These are phyloP conservation scores for Epichloe elymi DNA, from an alignment of 2,329 filamentous ascomycete genomes.

Conservation along the genomic window DNA sequence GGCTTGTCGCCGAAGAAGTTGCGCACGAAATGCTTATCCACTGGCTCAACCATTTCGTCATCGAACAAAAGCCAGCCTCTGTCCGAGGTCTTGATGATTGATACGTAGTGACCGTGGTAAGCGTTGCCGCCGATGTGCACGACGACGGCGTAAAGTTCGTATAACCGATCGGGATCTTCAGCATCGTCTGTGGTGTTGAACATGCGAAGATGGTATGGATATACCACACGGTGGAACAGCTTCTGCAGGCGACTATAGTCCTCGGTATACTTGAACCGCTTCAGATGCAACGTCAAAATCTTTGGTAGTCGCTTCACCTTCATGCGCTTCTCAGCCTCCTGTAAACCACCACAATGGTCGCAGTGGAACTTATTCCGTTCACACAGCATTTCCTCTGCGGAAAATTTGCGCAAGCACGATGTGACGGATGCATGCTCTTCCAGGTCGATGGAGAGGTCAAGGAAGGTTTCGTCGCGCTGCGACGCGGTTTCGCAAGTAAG, in stretches of 20 bases:
- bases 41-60: conserved; percentile 96
- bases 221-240: conserved; percentile 90
- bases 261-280: conserved; percentile 97
- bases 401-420: conserved; percentile 89
- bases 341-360: conserved; percentile 88
- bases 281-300: conserved; percentile 83
- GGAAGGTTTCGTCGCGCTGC: conserved; percentile 86
- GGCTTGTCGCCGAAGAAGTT: conserved; percentile 95
- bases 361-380: conserved; percentile 99
- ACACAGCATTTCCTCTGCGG: conserved; percentile 95
- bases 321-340: conserved; percentile 98
- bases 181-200: conserved; percentile 97
- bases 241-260: conserved; percentile 90
- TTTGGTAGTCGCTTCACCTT: conserved; percentile 93
- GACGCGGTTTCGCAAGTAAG: conserved; percentile 93
- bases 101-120: conserved; percentile 95
- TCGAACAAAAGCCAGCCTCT: conserved; percentile 94
- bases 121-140: conserved; percentile 95
- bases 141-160: conserved; percentile 93
- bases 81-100: conserved; percentile 94
- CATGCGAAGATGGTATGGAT: conserved; percentile 89
- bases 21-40: conserved; percentile 88
- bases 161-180: conserved; percentile 82
- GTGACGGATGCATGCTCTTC: conserved; percentile 94
- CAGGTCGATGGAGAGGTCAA: conserved; percentile 91